These are phyloP conservation scores for Botrytis galanthina DNA, from an alignment of 2,329 filamentous ascomycete species.

Conservation along the genomic window DNA sequence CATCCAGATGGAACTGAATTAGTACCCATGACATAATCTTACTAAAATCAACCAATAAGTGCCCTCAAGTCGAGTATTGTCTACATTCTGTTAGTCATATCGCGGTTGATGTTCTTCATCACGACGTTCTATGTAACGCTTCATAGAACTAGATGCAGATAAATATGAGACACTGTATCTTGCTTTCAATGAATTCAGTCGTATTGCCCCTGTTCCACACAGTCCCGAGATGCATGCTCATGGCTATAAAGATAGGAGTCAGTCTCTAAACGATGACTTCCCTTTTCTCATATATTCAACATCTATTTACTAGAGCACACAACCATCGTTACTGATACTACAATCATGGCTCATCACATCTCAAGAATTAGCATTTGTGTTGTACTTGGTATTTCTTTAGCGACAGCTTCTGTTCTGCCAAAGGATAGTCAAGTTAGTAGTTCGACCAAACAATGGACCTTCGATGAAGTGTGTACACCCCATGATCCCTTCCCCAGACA, in stretches of 20 bases:
- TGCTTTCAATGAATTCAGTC: neutral
- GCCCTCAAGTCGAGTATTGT: too few relatives aligned
- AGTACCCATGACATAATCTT: too few relatives aligned
- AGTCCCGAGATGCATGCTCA: neutral
- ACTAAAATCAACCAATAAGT: too few relatives aligned
- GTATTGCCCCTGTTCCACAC: neutral
- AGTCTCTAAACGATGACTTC: too few relatives aligned
- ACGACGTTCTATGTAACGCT: neutral
- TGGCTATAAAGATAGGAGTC: neutral
- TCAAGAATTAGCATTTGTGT: neutral
- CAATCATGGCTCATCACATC: neutral
- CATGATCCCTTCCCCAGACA: neutral
- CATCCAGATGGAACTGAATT: too few relatives aligned
- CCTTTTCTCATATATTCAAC: neutral
- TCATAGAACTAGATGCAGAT: neutral
- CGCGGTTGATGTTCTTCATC: neutral
- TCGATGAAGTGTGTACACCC: neutral
- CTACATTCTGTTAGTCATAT: neutral
- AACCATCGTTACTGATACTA: neutral
- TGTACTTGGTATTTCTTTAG: neutral
- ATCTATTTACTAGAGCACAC: neutral
- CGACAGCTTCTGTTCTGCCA: neutral
- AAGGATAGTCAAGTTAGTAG: neutral
- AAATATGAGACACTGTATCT: neutral
- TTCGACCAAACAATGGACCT: slow-evolving; percentile 14